These are phyloP conservation scores for Lactifluus pinguis DNA, from an alignment of 768 basidiomycete species.

Conservation along the genomic window DNA sequence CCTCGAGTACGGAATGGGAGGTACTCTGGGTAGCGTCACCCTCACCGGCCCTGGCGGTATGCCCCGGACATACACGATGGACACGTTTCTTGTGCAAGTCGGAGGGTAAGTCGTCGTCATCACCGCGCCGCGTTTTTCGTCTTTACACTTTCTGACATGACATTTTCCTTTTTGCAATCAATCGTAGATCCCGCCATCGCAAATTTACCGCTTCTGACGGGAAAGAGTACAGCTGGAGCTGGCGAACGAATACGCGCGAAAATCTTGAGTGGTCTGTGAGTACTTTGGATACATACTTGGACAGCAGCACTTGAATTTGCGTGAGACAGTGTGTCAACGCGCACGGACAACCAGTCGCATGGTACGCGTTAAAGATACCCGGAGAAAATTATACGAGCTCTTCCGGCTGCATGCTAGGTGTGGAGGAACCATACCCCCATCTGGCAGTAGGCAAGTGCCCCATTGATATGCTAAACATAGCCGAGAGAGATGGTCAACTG, in stretches of 20 bases:
- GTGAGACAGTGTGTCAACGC: constrained; percentile 44
- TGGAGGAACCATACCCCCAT: constrained; percentile 51
- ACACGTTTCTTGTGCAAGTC: constrained; percentile 39
- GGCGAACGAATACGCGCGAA: constrained; percentile 28
- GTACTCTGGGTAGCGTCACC: constrained; percentile 2
- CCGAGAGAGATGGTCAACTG: not conserved
- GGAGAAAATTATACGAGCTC: constrained; percentile 47
- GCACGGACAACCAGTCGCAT: constrained; percentile 44
- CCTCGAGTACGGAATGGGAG: constrained; percentile 39
- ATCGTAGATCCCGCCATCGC: constrained; percentile 23
- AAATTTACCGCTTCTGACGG: constrained; percentile 53
- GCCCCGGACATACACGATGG: constrained; percentile 34
- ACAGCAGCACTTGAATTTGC: not conserved
- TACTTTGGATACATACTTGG: not conserved
- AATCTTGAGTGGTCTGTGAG: constrained; percentile 62
- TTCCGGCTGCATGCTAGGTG: constrained; percentile 53
- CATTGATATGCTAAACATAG: not conserved
- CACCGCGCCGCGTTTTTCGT: not conserved
- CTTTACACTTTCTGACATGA: not conserved
- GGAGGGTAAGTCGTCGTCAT: constrained; percentile 2
- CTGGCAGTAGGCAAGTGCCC: constrained; percentile 43
- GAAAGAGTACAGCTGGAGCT: constrained; percentile 53
- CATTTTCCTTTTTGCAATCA: too few species aligned
- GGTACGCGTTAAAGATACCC: constrained; percentile 47
- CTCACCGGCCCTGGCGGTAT: not conserved